phyloP scores from a whole-genome alignment of 2,329 filamentous ascomycete species.

The Colletotrichum lupini region DNA sequence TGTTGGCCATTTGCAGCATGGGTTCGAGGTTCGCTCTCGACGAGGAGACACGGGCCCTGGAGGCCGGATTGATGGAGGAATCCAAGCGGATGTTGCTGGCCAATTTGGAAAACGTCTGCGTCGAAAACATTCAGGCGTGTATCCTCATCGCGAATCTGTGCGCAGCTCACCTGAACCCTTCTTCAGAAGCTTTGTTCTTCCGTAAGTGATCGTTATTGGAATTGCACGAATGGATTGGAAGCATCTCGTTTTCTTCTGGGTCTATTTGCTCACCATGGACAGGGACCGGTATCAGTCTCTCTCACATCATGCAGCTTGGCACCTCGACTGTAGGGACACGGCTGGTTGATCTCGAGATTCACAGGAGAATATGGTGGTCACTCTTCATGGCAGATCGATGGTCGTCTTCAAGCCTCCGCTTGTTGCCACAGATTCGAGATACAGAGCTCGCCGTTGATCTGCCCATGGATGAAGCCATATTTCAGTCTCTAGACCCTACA shows the following conservation, averaged over 20 bases:
- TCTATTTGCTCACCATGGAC: neutral
- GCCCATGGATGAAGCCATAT: neutral
- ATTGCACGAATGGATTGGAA: neutral
- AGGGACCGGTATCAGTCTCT: neutral
- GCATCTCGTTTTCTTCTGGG: neutral
- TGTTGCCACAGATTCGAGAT: neutral
- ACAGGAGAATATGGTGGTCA: neutral
- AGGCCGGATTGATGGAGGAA: neutral
- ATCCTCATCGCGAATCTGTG: neutral
- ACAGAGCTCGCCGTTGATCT: neutral
- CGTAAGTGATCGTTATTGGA: neutral
- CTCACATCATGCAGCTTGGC: neutral
- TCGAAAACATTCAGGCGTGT: neutral
- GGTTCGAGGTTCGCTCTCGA: neutral
- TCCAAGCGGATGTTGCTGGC: neutral
- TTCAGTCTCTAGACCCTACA: neutral
- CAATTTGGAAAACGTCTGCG: neutral
- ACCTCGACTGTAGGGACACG: neutral
- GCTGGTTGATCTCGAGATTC: neutral
- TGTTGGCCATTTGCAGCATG: neutral
- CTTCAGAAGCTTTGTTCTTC: neutral
- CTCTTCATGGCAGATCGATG: neutral
- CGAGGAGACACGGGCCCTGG: neutral
- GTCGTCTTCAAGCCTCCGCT: neutral
- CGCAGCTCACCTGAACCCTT: neutral